Conservation (phyloP, 2,329 filamentous ascomycete genomes). For the Westerdykella ornata region DNA sequence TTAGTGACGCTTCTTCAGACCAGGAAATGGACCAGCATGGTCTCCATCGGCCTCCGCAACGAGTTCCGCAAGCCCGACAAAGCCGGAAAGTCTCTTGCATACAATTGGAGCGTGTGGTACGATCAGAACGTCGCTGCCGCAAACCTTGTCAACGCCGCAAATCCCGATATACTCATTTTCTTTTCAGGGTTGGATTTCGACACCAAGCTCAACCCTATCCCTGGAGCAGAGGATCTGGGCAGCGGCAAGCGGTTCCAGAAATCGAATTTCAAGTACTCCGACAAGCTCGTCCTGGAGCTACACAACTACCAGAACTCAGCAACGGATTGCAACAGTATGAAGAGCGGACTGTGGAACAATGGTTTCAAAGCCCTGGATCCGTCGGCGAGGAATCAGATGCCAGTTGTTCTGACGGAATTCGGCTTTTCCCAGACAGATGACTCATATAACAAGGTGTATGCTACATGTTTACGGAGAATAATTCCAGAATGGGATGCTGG, state of each 20-base stretch:
- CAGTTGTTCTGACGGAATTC: slow-evolving; percentile 55
- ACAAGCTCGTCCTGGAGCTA: slow-evolving; percentile 55
- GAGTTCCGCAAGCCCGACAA: slow-evolving; percentile 37
- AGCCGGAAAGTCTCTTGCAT: slow-evolving; percentile 33
- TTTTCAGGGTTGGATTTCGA: slow-evolving; percentile 55
- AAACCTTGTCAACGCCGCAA: slow-evolving; percentile 46
- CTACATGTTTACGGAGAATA: slow-evolving; percentile 49
- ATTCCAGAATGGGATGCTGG: slow-evolving; percentile 53
- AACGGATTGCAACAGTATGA: slow-evolving; percentile 44
- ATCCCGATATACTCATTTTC: slow-evolving; percentile 51
- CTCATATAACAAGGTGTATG: slow-evolving; percentile 45
- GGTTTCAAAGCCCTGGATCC: slow-evolving; percentile 50
- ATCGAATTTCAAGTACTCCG: slow-evolving; percentile 44
- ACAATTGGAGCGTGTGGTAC: slow-evolving; percentile 56
- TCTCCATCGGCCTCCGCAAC: slow-evolving; percentile 53
- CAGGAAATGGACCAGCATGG: slow-evolving; percentile 44
- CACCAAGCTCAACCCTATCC: slow-evolving; percentile 49
- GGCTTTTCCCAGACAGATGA: slow-evolving; percentile 44
- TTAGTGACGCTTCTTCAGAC: slow-evolving; percentile 10
- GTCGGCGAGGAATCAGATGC: slow-evolving; percentile 41
- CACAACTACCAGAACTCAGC: slow-evolving; percentile 55
- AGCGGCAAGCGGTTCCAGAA: slow-evolving; percentile 45
- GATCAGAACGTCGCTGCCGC: slow-evolving; percentile 45
- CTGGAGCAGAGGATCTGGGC: slow-evolving; percentile 44
- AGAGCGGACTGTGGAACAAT: slow-evolving; percentile 44